Percentiles rank a stretch among this genome's conserved stretches.
Conservation (phyloP, 805 yeast genomes). For the Yarrowia bubula region DNA sequence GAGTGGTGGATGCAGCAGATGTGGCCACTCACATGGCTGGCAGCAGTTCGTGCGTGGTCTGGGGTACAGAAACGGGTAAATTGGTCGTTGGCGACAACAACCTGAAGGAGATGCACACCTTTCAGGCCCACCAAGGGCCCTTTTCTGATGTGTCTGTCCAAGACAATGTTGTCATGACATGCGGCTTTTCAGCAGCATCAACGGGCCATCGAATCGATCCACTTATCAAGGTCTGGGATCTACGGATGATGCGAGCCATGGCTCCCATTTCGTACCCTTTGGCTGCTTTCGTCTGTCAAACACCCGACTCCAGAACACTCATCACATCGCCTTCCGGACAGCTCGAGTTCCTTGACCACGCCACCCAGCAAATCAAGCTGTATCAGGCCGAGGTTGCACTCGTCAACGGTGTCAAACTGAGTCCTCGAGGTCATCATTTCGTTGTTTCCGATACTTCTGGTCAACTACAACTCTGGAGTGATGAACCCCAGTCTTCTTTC, state of each 20-base stretch:
- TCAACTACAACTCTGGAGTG: slow-evolving; percentile 67
- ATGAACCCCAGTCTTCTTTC: slow-evolving; percentile 46
- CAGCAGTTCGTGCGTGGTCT: slow-evolving; percentile 25
- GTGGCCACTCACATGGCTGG: slow-evolving; percentile 25
- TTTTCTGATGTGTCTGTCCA: slow-evolving; percentile 42
- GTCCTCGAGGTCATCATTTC: slow-evolving; percentile 73
- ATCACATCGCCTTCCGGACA: slow-evolving; percentile 83
- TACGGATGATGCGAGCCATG: slow-evolving; percentile 64
- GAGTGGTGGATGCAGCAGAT: slow-evolving; percentile 33
- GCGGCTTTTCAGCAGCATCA: slow-evolving; percentile 68
- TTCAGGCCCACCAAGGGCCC: slow-evolving; percentile 42
- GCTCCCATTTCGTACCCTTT: slow-evolving; percentile 85
- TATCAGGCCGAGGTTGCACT: slow-evolving; percentile 63
- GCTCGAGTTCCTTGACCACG: slow-evolving; percentile 78
- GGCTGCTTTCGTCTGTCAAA: slow-evolving; percentile 77
- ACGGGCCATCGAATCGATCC: slow-evolving; percentile 67
- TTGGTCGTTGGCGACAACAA: slow-evolving; percentile 38
- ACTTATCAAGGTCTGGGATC: slow-evolving; percentile 76
- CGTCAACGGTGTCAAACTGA: slow-evolving; percentile 53
- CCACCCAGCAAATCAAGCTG: slow-evolving; percentile 55
- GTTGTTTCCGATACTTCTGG: slow-evolving; percentile 66
- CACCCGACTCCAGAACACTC: slow-evolving; percentile 80
- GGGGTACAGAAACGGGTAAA: slow-evolving; percentile 23
- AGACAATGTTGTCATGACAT: slow-evolving; percentile 52
- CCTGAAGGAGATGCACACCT: slow-evolving; percentile 36